Conservation (phyloP, 148 eudicot genomes). For the Vaccinium vitisidaea region DNA sequence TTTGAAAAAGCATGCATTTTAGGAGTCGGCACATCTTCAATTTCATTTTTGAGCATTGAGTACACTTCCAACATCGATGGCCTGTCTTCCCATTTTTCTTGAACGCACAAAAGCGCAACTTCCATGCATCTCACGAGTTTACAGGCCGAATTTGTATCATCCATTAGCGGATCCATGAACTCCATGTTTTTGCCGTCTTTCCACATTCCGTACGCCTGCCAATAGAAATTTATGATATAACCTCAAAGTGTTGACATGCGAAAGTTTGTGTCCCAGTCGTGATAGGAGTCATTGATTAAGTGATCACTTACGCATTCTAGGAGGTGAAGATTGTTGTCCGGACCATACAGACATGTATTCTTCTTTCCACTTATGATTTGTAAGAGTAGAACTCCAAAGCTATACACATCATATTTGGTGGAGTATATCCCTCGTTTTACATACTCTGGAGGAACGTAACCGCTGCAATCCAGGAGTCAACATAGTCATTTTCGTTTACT, state of each 20-base stretch:
- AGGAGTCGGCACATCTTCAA: conserved; percentile 25
- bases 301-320: conserved; percentile 41
- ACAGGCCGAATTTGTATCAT: conserved; percentile 23
- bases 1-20: conserved; percentile 37
- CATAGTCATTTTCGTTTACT: neutral
- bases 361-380: conserved; percentile 45
- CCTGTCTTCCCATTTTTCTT: conserved; percentile 41
- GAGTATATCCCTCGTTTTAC: conserved; percentile 39
- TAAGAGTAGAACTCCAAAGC: conserved; percentile 44
- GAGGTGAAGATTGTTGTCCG: conserved; percentile 22
- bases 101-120: conserved; percentile 38
- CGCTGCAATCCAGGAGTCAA: conserved; percentile 25
- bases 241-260: neutral
- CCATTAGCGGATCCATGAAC: conserved; percentile 34
- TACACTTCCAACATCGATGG: conserved; percentile 49
- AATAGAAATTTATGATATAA: neutral
- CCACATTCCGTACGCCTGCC: conserved; percentile 46
- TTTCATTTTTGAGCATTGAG: conserved; percentile 43
- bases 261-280: neutral
- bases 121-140: conserved; percentile 35
- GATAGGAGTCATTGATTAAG: neutral
- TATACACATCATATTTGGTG: conserved; percentile 37
- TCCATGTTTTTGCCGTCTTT: conserved; percentile 25
- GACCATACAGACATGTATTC: conserved; percentile 23
- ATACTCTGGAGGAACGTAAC: conserved; percentile 44